Base-by-base conservation (phyloP, 768 basidiomycete species). In the Harrya chromipes region DNA sequence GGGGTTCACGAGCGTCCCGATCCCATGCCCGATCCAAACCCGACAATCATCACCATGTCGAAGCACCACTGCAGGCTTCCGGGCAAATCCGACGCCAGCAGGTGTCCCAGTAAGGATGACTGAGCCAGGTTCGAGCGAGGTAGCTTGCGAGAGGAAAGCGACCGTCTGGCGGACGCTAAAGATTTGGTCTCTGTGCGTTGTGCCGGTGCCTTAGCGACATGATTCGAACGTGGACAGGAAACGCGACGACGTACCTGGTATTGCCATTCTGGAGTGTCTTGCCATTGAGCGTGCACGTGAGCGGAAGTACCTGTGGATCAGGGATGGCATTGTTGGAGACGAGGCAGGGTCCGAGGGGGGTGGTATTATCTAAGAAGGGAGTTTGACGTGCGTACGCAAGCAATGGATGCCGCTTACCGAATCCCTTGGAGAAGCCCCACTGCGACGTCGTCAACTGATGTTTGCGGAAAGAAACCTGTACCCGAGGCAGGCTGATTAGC, bases 371-470 rank as follows among this genome's bases (percentile, higher is more conserved):
- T 68, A 42, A 4, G 19, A 9, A 27, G 4, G 1, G 5, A n/a
- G 29, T 11, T 29, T 26, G 13, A 21, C 1, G 24, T 4, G 29
- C 12, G 9, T 12, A 14, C 23, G 13, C 8, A 1, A 21, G 9
- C 3, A 10, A 23, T 10, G 6, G 24, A 37, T 16, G 13, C 16
- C 36, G 58, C 77, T 21, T 49, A 85, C 90, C 91, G 57, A 91
- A 94, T 36, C 85, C 77, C 67, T 94, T 94, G 23, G 89, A 90
- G 68, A 90, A 93, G 26, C 79, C 74, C 91, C 92, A 94, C 58
- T 94, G 92, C 1, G 85, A 84, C 10, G 85, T 83, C 4, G 81
- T 80, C 69, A 87, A 72, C 64, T 94, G 92, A 58, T 86, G 84
- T 55, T 84, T 82, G 36, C 92, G 80, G 79, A 92, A 91, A 5